Evolutionary conservation across 805 yeast species (phyloP).

Genomic region (Brettanomyces sp.): DNA sequence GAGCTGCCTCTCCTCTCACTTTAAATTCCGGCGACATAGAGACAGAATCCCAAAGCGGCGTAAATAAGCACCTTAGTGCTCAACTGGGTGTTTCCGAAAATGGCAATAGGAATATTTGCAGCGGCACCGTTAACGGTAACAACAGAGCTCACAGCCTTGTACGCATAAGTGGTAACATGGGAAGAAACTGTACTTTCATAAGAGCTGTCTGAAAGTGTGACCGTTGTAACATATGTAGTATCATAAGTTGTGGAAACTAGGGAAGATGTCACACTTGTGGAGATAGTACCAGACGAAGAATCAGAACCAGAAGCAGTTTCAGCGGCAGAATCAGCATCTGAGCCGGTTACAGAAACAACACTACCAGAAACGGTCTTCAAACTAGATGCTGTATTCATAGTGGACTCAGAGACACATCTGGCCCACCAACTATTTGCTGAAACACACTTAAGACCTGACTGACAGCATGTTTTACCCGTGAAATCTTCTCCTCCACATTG

Average conservation of each 20-base stretch:
- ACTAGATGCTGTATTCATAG: slow-evolving; percentile 6
- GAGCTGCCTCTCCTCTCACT: no score
- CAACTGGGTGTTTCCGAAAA: background rate
- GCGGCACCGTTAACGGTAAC: slow-evolving; percentile 1
- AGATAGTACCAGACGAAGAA: background rate
- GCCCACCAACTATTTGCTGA: slow-evolving; percentile 21
- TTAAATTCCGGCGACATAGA: background rate
- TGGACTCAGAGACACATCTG: slow-evolving; percentile 19
- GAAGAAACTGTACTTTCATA: background rate
- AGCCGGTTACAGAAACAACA: background rate
- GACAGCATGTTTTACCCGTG: slow-evolving; percentile 20
- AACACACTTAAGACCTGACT: slow-evolving; percentile 15
- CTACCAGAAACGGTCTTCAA: background rate
- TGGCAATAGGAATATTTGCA: background rate
- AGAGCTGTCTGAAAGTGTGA: background rate
- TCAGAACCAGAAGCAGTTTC: background rate
- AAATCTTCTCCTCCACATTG: slow-evolving; percentile 24
- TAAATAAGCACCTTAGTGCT: background rate
- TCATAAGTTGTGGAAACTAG: background rate
- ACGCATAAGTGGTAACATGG: background rate
- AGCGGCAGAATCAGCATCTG: background rate
- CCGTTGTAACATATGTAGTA: background rate
- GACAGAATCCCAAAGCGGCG: background rate
- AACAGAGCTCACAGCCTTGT: background rate
- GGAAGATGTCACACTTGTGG: background rate